Conservation (phyloP, 371 early-diverging fungal species). For the Rhizopus stolonifer region DNA sequence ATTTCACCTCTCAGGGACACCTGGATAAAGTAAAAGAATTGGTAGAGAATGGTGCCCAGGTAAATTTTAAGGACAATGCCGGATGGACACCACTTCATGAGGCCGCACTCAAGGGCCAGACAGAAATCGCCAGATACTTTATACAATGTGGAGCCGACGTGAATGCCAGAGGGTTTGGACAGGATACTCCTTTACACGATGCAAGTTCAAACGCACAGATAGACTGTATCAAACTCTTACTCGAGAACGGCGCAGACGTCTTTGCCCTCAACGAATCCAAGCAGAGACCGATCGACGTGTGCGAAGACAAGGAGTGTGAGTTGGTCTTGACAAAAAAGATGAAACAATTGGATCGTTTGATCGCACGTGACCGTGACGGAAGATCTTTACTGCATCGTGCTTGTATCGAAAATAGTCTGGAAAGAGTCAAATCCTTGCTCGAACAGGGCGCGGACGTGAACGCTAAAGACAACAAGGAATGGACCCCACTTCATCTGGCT, state of each 20-base stretch:
- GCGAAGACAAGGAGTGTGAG: slow-evolving; percentile 37
- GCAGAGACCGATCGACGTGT: slow-evolving; percentile 55
- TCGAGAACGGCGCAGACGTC: slow-evolving; percentile 63
- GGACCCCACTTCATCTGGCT: slow-evolving; percentile 85
- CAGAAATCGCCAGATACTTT: slow-evolving; percentile 56
- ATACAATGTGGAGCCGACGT: slow-evolving; percentile 58
- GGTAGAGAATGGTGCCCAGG: slow-evolving; percentile 52
- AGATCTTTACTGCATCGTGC: slow-evolving; percentile 36
- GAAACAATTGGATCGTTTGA: slow-evolving; percentile 36
- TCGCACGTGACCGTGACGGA: slow-evolving; percentile 28
- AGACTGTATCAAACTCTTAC: slow-evolving; percentile 58
- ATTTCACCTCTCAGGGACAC: slow-evolving; percentile 51
- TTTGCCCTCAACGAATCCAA: slow-evolving; percentile 59
- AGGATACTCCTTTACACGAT: slow-evolving; percentile 81
- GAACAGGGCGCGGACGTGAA: slow-evolving; percentile 80
- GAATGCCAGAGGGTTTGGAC: slow-evolving; percentile 60
- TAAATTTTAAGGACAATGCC: slow-evolving; percentile 62
- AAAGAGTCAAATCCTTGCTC: slow-evolving; percentile 3
- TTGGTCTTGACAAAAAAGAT: slow-evolving; percentile 26
- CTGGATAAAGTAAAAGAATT: slow-evolving; percentile 47
- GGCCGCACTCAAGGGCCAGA: slow-evolving; percentile 64
- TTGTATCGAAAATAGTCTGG: slow-evolving; percentile 18
- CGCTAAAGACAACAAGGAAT: slow-evolving; percentile 61
- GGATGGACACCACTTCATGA: slow-evolving; percentile 72
- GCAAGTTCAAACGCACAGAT: slow-evolving; percentile 69